Evolutionary conservation across 768 basidiomycete genomes (phyloP).

Genomic region (Roridomyces roridus): DNA sequence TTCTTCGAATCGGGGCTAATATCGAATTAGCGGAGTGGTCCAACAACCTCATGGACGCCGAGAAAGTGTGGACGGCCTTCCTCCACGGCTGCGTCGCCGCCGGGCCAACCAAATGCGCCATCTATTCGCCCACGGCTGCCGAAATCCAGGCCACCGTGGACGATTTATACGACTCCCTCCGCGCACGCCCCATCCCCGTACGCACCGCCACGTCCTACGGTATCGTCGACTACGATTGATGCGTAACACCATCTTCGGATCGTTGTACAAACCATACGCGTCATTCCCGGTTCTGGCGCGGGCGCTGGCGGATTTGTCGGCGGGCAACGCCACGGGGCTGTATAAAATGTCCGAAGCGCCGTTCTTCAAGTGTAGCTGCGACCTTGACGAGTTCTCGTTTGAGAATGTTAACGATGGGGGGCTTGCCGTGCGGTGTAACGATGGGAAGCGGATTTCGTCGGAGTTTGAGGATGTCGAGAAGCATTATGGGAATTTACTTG

Average conservation of each 20-base stretch:
- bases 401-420: neutral
- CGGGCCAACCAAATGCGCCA: conserved; percentile 42
- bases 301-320: conserved; percentile 40
- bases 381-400: conserved; percentile 9
- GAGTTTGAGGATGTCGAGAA: conserved; percentile 1
- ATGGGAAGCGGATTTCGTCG: conserved; percentile 2
- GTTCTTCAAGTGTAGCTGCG: conserved; percentile 39
- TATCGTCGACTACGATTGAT: conserved; percentile 43
- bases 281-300: conserved; percentile 40
- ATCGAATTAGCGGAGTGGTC: conserved; percentile 11
- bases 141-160: conserved; percentile 43
- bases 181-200: too few relatives aligned
- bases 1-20: neutral
- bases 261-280: too few relatives aligned
- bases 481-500: neutral
- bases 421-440: conserved; percentile 8
- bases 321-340: conserved; percentile 35
- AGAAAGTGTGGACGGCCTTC: too few relatives aligned
- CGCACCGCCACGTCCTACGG: conserved; percentile 42
- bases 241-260: conserved; percentile 34
- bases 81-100: conserved; percentile 42
- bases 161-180: conserved; percentile 36
- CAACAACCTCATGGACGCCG: conserved; percentile 33
- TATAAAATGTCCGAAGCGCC: conserved; percentile 25
- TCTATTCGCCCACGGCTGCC: conserved; percentile 42